Conservation (phyloP, 805 yeast genomes). For the Nakazawaea siamensis region DNA sequence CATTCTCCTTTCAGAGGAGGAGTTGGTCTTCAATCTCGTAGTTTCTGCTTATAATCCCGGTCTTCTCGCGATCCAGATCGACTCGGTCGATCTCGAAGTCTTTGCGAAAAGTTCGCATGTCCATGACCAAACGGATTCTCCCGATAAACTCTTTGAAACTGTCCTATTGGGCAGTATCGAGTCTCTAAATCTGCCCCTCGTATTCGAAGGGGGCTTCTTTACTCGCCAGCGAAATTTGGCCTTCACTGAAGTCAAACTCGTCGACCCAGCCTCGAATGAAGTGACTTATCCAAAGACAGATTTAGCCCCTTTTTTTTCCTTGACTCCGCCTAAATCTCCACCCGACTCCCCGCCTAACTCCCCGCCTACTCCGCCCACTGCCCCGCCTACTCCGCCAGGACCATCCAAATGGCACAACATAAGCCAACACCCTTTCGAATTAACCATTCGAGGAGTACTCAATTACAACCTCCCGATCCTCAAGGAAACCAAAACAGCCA, state of each 20-base stretch:
- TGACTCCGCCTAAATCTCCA: not conserved
- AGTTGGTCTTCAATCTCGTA: slow-evolving; percentile 68
- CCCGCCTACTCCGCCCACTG: slow-evolving; percentile 1
- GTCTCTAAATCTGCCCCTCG: slow-evolving; percentile 62
- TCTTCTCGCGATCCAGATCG: slow-evolving; percentile 55
- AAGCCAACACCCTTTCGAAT: slow-evolving; percentile 73
- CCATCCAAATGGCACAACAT: slow-evolving; percentile 63
- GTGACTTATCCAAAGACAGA: slow-evolving; percentile 1
- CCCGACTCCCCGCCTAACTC: no score
- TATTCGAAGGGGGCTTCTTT: slow-evolving; percentile 73
- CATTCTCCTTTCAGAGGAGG: slow-evolving; percentile 75
- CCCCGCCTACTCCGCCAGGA: slow-evolving; percentile 7
- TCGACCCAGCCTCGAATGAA: slow-evolving; percentile 56
- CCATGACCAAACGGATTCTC: slow-evolving; percentile 13
- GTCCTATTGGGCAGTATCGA: slow-evolving; percentile 66
- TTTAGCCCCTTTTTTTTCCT: not conserved
- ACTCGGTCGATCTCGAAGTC: slow-evolving; percentile 68
- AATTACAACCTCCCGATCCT: slow-evolving; percentile 68
- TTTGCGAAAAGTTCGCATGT: slow-evolving; percentile 67
- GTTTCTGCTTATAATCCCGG: slow-evolving; percentile 87
- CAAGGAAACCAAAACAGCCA: slow-evolving; percentile 42
- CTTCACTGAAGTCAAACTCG: slow-evolving; percentile 59
- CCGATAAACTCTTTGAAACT: slow-evolving; percentile 39
- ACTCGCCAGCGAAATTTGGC: slow-evolving; percentile 50
- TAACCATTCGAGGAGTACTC: slow-evolving; percentile 76